phyloP scores from a whole-genome alignment of 495 filamentous ascomycete genomes.

The Aspergillus baeticus region DNA sequence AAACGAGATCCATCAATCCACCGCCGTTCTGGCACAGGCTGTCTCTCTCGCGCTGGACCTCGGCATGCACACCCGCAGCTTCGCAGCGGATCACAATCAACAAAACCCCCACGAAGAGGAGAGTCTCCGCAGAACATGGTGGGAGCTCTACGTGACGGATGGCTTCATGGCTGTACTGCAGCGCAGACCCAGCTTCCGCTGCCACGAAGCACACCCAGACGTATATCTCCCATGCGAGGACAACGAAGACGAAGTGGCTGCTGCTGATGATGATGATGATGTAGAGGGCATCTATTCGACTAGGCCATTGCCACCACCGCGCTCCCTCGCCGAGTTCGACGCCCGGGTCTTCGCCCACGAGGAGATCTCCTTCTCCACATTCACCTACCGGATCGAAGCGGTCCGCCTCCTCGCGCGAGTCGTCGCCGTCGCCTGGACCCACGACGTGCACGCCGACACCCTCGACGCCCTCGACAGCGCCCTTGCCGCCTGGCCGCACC shows the following conservation, averaged over 20 bases:
- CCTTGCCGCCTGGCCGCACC: too few species aligned
- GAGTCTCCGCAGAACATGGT: slow-evolving; percentile 41
- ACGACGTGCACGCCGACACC: too few species aligned
- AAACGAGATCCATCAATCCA: slow-evolving; percentile 32
- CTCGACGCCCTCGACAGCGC: too few species aligned
- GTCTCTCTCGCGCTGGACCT: slow-evolving; percentile 36
- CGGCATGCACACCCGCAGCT: slow-evolving; percentile 36
- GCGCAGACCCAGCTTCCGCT: slow-evolving; percentile 30
- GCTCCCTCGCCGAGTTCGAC: slow-evolving; percentile 29
- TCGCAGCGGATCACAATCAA: slow-evolving; percentile 23
- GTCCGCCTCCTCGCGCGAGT: too few species aligned
- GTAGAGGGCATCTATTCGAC: slow-evolving; percentile 13
- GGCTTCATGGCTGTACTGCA: slow-evolving; percentile 34
- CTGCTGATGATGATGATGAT: slow-evolving; percentile 38
- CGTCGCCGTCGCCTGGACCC: too few species aligned
- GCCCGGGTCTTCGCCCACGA: slow-evolving; percentile 14
- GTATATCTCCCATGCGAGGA: slow-evolving; percentile 40
- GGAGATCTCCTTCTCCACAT: background rate
- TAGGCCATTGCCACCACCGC: too few species aligned
- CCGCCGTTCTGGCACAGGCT: slow-evolving; percentile 25
- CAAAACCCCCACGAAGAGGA: slow-evolving; percentile 34
- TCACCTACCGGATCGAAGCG: too few species aligned
- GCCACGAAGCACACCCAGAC: slow-evolving; percentile 30
- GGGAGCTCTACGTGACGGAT: slow-evolving; percentile 41
- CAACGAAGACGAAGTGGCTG: slow-evolving; percentile 25